Percentiles rank a stretch among this genome's conserved stretches.
Conservation (phyloP, 2,329 filamentous ascomycete genomes). For the Aspergillus brunneoviolaceus region DNA sequence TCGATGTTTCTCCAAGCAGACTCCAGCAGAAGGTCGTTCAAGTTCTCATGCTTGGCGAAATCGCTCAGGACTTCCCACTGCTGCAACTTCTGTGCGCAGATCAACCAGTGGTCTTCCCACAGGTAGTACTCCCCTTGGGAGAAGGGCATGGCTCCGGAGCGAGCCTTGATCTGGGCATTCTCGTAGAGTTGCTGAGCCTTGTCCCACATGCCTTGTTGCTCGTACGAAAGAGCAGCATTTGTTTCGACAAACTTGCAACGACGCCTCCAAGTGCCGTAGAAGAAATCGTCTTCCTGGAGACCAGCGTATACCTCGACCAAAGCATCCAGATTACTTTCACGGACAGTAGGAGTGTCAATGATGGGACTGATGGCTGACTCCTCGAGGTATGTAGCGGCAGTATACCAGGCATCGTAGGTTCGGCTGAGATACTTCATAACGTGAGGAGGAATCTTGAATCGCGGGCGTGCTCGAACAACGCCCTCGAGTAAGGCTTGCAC, state of each 20-base stretch:
- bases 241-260: conserved; percentile 96
- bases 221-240: conserved; percentile 93
- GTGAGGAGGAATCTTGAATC: conserved; percentile 91
- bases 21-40: conserved; percentile 92
- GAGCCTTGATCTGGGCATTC: conserved; percentile 91
- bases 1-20: conserved; percentile 95
- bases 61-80: conserved; percentile 98
- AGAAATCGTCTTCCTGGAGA: conserved; percentile 92
- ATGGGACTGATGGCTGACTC: conserved; percentile 81
- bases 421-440: conserved; percentile 93
- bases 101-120: conserved; percentile 99
- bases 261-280: conserved; percentile 94
- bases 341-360: conserved; percentile 76
- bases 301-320: conserved; percentile 89
- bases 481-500: conserved; percentile 89
- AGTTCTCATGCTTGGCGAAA: conserved; percentile 97
- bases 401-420: conserved; percentile 97
- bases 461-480: conserved; percentile 76
- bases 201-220: conserved; percentile 99
- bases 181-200: conserved; percentile 98
- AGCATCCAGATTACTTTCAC: conserved; percentile 94
- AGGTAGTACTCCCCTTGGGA: conserved; percentile 97
- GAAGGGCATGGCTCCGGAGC: conserved; percentile 93
- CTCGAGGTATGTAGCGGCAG: conserved; percentile 85
- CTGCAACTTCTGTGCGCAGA: conserved; percentile 96